A percentile compares a stretch with the other conserved stretches of the same genome.
phyloP scores from a whole-genome alignment of 2,329 filamentous ascomycete species.

The Phialophora tarda region DNA sequence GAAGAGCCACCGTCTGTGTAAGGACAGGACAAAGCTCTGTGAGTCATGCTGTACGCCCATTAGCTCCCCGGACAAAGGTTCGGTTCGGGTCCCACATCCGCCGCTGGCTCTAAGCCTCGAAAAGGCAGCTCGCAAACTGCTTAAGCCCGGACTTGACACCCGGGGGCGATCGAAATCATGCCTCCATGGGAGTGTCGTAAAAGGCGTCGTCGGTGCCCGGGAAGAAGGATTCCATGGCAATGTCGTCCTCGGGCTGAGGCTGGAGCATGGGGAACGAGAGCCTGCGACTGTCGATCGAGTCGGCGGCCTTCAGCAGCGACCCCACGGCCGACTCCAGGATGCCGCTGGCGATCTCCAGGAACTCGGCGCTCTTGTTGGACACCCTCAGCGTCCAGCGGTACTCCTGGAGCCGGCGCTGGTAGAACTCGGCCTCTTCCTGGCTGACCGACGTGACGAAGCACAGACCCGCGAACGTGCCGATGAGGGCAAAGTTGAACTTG shows the following conservation, averaged over 20 bases:
- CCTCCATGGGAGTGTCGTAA: constrained; percentile 31
- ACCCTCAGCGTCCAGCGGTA: constrained; percentile 95
- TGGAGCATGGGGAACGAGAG: constrained; percentile 40
- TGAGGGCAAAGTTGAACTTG: constrained; percentile 81
- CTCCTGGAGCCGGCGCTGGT: constrained; percentile 80
- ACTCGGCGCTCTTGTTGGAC: constrained; percentile 52
- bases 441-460: constrained; percentile 88
- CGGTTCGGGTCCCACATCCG: not conserved
- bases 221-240: constrained; percentile 31
- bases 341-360: constrained; percentile 40
- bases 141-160: not conserved
- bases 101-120: not conserved
- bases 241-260: constrained; percentile 32
- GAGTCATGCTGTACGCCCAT: not conserved
- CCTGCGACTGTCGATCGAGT: constrained; percentile 37
- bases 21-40: not conserved
- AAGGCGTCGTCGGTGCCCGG: constrained; percentile 25
- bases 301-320: constrained; percentile 37
- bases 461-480: constrained; percentile 85
- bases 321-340: constrained; percentile 40
- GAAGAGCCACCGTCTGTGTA: not conserved
- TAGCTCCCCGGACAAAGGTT: not conserved
- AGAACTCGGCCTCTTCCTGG: constrained; percentile 90
- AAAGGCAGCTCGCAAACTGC: not conserved
- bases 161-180: constrained; percentile 4